Conservation (phyloP, 2,329 filamentous ascomycete species). For the Ascochyta pisi region DNA sequence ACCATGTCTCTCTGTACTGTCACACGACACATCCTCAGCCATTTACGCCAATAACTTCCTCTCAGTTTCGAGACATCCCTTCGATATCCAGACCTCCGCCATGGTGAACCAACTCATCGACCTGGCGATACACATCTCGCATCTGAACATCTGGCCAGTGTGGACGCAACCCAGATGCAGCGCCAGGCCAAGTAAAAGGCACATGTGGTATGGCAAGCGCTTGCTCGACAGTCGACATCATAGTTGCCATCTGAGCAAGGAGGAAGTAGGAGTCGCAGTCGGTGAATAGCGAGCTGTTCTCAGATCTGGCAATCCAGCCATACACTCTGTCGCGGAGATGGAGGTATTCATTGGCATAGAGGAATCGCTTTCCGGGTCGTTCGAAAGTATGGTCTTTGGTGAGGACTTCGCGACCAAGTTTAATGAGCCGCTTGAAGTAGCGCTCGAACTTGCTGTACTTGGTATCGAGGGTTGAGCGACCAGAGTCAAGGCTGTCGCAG, state of each 20-base stretch:
- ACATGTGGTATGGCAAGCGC: neutral
- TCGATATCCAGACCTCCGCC: neutral
- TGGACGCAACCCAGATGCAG: neutral
- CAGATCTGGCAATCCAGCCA: neutral
- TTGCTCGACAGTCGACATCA: neutral
- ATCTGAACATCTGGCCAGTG: neutral
- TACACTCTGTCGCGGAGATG: neutral
- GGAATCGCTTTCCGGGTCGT: neutral
- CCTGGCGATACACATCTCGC: neutral
- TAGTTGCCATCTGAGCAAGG: neutral
- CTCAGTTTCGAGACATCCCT: neutral
- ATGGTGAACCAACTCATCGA: neutral
- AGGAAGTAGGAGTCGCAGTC: neutral
- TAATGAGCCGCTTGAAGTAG: neutral
- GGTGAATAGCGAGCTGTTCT: neutral
- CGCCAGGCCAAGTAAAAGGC: neutral
- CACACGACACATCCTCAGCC: too few species aligned
- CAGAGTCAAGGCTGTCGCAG: neutral
- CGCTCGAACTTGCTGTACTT: slow-evolving; percentile 1
- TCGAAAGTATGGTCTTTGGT: slow-evolving; percentile 1
- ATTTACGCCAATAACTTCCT: too few species aligned
- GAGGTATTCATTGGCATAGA: neutral
- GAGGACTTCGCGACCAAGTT: neutral
- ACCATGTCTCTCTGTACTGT: too few species aligned
- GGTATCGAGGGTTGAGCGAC: neutral